These are phyloP conservation scores for Talaromyces thailandensis DNA, from an alignment of 495 filamentous ascomycete species.

Conservation along the genomic window DNA sequence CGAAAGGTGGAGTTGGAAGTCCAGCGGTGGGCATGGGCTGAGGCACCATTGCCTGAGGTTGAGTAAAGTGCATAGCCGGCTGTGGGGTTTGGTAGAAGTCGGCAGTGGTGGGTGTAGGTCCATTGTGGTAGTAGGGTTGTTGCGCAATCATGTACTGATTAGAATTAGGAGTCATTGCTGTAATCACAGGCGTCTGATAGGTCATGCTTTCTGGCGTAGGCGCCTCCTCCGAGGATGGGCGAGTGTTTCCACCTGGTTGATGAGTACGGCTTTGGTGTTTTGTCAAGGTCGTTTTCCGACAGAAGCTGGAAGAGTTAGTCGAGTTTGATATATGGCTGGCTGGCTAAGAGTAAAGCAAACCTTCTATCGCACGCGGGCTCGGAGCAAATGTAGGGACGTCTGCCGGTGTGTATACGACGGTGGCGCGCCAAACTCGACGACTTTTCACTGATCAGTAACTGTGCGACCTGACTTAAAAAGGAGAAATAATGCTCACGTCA, in stretches of 20 bases:
- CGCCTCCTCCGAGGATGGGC: slow-evolving; percentile 33
- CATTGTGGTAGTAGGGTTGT: slow-evolving; percentile 27
- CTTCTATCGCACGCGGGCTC: slow-evolving; percentile 73
- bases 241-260: slow-evolving; percentile 45
- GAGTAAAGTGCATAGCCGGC: neutral
- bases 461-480: no score
- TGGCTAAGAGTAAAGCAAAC: slow-evolving; percentile 32
- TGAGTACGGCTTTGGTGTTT: slow-evolving; percentile 71
- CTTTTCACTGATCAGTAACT: slow-evolving; percentile 31
- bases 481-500: slow-evolving; percentile 49
- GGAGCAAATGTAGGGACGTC: slow-evolving; percentile 73
- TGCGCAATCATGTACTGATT: slow-evolving; percentile 33
- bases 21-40: slow-evolving; percentile 12
- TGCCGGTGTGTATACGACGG: slow-evolving; percentile 79
- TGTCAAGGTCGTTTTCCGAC: slow-evolving; percentile 79
- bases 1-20: slow-evolving; percentile 2
- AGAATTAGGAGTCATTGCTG: slow-evolving; percentile 17
- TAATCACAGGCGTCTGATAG: slow-evolving; percentile 23
- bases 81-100: slow-evolving; percentile 20
- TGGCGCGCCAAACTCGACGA: slow-evolving; percentile 83
- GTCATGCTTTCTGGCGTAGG: slow-evolving; percentile 27
- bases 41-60: slow-evolving; percentile 12
- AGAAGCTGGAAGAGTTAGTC: slow-evolving; percentile 50
- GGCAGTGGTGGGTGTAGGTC: slow-evolving; percentile 21
- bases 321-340: slow-evolving; percentile 9